Evolutionary conservation across 73 alveolate genomes (phyloP), one percentile per base, ranked within the genome.

Genomic region (Uronychia binucleata): DNA sequence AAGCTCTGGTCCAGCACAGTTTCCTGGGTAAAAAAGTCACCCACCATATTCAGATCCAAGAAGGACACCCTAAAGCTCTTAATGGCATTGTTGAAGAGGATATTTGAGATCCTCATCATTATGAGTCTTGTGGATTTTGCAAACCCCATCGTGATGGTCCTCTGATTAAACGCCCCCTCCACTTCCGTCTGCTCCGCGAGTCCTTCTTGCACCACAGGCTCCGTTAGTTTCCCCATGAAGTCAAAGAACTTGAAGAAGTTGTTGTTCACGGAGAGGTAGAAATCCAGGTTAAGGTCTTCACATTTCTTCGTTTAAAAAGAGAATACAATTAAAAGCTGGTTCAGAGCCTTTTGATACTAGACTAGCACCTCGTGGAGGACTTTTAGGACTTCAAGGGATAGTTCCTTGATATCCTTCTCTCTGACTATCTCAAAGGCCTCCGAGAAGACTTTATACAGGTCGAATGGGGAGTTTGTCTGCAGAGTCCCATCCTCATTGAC

Each of bases 161-260:
- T 60, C 0, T 82, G 79, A 35, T 82, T 77, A 74, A 57, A 82
- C 1, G 82, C 89, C 74, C 32, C 29, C 13, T 82, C 83, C 0
- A 74, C 33, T 74, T 82, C 89, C 1, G 34, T 78, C 27, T 82
- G 67, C 25, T 28, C 32, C 0, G 75, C 77, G 0, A 74, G 26
- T 32, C 57, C 78, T 1, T 82, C 75, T 1, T 67, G 57, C 1
- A n/a, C 31, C 0, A 30, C 26, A 19, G 89, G 79, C 0, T 82
- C 78, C 57, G 57, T 28, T 19, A 82, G 58, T 29, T 60, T 84
- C 29, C 84, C 93, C 77, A 86, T 80, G 28, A 78, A 77, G 76
- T 90, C 96, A 58, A 80, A 86, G 76, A 79, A 90, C 33, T 46
- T 85, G 77, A 82, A 79, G 86, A 89, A 86, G 75, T 90, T 90